phyloP scores from a whole-genome alignment of 495 filamentous ascomycete genomes.

The Penicillium parvum region DNA sequence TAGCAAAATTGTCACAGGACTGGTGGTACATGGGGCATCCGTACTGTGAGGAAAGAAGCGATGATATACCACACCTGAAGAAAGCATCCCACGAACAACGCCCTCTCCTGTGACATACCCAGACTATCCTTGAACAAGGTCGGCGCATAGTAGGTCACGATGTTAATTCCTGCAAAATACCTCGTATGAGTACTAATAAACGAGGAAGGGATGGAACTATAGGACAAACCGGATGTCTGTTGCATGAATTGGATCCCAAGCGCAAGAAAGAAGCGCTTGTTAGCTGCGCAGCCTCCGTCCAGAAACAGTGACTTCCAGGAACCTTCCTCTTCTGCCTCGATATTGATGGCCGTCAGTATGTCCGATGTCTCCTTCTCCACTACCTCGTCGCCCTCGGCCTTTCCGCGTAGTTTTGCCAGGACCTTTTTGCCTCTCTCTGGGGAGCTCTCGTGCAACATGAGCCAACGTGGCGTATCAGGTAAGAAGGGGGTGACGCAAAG shows the following conservation, averaged over 20 bases:
- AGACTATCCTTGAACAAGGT: constrained; percentile 26
- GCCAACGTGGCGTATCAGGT: constrained; percentile 33
- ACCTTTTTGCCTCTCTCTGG: constrained; percentile 24
- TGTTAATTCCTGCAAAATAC: constrained; percentile 26
- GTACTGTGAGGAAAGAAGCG: constrained; percentile 28
- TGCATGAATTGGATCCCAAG: constrained; percentile 38
- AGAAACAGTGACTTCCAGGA: constrained; percentile 21
- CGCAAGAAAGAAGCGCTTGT: constrained; percentile 29
- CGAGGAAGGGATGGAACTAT: no score
- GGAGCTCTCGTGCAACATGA: constrained; percentile 21
- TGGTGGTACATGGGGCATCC: background rate
- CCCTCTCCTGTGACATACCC: constrained; percentile 21
- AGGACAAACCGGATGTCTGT: constrained; percentile 31
- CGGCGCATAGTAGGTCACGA: constrained; percentile 30
- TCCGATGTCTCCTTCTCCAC: constrained; percentile 22
- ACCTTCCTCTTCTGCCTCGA: constrained; percentile 14
- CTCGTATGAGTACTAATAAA: no score
- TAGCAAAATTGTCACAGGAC: background rate
- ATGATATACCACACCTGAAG: constrained; percentile 27
- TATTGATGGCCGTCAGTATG: constrained; percentile 12
- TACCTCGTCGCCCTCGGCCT: constrained; percentile 21
- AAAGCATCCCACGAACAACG: constrained; percentile 25
- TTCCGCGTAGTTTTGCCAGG: constrained; percentile 36
- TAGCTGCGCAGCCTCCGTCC: constrained; percentile 21
- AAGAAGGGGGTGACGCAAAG: constrained; percentile 21